Base-by-base conservation (phyloP, 257 asterid species). In the Scutellaria baicalensis region DNA sequence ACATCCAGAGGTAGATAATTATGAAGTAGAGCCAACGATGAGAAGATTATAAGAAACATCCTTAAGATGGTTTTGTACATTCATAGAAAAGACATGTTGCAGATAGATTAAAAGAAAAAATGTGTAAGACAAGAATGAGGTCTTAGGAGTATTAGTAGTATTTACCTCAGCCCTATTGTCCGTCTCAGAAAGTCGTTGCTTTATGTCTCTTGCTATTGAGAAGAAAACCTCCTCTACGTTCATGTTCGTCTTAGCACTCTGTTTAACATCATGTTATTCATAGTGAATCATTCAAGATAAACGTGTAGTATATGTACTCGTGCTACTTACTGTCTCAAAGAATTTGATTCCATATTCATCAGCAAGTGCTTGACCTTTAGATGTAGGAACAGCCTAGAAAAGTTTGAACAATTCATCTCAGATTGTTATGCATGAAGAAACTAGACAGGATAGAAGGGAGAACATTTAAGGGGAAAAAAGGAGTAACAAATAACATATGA, bases 191-290 rank as follows among this genome's bases (percentile, higher is more conserved):
- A 89, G 96, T 79, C 98, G 86, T 76, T 92, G 95, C 81, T 92
- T 92, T 48, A 92, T 89, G 83, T 92, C 98, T 81, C 94, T 85
- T 39, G 88, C 96, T 76, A 89, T 84, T 64, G 98, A 87, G 85
- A 92, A 92, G 91, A 92, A 92, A 78, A 92, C 98, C 83, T 92
- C 96, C 85, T 92, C 98, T 64, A 92, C 98, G 3, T 92, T 92
- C 94, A 89, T 65, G 85, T 92, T 92, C 54, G 98, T 92, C 80
- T 92, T 92, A 3, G 95, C 97, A 79, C 97, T 91, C 96, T 91
- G 90, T 83, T 80, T 62, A 47, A 69, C 50, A 75, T 49, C 4
- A 20, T 0, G 69, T 64, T 64, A 76, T 75, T 82, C 71, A 71
- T 76, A 64, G 42, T 36, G 49, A 54, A 69, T 57, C 10, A 20